These are phyloP conservation scores for Conringia planisiliqua DNA, from an alignment of 345 rosid genomes.

Conservation along the genomic window DNA sequence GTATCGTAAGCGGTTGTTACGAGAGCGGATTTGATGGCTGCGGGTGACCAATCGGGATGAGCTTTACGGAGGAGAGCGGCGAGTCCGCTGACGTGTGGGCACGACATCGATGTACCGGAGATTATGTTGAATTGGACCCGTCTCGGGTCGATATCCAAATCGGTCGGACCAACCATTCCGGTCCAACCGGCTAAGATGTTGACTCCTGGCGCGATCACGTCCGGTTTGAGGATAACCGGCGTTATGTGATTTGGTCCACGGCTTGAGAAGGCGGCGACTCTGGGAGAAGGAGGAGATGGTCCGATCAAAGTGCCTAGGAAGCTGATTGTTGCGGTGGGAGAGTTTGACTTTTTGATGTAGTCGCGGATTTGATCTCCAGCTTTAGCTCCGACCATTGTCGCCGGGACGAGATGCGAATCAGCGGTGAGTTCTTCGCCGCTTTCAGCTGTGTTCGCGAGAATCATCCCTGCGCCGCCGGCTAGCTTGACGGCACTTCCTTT, in stretches of 20 bases:
- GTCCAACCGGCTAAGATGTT: conserved; percentile 90
- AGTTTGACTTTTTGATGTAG: conserved; percentile 37
- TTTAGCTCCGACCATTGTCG: conserved; percentile 57
- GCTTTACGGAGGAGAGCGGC: conserved; percentile 70
- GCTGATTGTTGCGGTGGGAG: conserved; percentile 54
- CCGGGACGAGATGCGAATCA: conserved; percentile 65
- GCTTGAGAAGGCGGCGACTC: conserved; percentile 70
- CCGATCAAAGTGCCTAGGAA: conserved; percentile 53
- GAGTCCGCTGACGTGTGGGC: conserved; percentile 83
- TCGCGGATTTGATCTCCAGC: conserved; percentile 46
- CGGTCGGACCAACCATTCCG: conserved; percentile 53
- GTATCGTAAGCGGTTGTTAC: conserved; percentile 69
- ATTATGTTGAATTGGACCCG: conserved; percentile 65
- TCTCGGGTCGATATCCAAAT: conserved; percentile 58
- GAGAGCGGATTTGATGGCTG: conserved; percentile 66
- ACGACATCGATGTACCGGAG: conserved; percentile 90
- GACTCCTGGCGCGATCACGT: conserved; percentile 82
- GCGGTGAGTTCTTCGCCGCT: conserved; percentile 74
- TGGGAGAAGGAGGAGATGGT: conserved; percentile 57
- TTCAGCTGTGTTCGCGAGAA: conserved; percentile 52
- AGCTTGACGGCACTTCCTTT: conserved; percentile 67
- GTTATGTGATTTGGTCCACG: conserved; percentile 67
- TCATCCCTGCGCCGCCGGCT: conserved; percentile 72
- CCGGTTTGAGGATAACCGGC: conserved; percentile 68
- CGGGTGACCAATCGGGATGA: conserved; percentile 68